Conservation (phyloP, 306 rosid genomes). For the Trifolium subterraneum region DNA sequence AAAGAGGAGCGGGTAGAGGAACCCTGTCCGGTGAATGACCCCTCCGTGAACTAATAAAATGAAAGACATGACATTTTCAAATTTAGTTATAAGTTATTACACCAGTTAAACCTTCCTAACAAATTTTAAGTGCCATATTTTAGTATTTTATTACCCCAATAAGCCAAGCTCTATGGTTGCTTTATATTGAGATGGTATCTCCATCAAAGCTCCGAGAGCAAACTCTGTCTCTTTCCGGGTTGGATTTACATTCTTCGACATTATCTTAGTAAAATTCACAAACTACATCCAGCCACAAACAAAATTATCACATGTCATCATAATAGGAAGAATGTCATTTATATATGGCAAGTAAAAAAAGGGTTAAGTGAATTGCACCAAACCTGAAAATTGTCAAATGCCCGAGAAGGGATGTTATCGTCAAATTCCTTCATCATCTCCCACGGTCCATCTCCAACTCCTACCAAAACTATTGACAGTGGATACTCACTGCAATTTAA, state of each 20-base stretch:
- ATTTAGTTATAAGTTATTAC: slow-evolving; percentile 33
- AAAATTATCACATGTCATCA: slow-evolving; percentile 12
- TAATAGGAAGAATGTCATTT: slow-evolving; percentile 12
- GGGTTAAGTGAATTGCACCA: slow-evolving; percentile 33
- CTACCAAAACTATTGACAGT: slow-evolving; percentile 73
- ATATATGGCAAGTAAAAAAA: background rate
- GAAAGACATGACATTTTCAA: slow-evolving; percentile 35
- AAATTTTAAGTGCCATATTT: slow-evolving; percentile 9
- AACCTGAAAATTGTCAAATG: slow-evolving; percentile 85
- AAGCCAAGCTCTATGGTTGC: slow-evolving; percentile 79
- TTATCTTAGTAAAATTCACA: slow-evolving; percentile 76
- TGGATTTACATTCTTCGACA: slow-evolving; percentile 59
- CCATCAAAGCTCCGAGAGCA: slow-evolving; percentile 82
- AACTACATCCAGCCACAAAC: slow-evolving; percentile 53
- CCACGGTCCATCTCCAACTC: slow-evolving; percentile 96
- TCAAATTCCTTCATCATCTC: slow-evolving; percentile 83
- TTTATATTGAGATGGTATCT: slow-evolving; percentile 85
- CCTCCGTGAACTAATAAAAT: slow-evolving; percentile 47
- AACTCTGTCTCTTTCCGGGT: slow-evolving; percentile 62
- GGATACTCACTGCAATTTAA: slow-evolving; percentile 66
- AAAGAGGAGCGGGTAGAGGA: slow-evolving; percentile 77
- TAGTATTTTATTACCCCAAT: slow-evolving; percentile 58
- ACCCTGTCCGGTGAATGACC: slow-evolving; percentile 67
- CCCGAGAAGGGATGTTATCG: slow-evolving; percentile 76
- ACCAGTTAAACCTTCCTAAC: slow-evolving; percentile 23